Conservation (phyloP, 331 rosid species). For the Stylosanthes scabra region DNA sequence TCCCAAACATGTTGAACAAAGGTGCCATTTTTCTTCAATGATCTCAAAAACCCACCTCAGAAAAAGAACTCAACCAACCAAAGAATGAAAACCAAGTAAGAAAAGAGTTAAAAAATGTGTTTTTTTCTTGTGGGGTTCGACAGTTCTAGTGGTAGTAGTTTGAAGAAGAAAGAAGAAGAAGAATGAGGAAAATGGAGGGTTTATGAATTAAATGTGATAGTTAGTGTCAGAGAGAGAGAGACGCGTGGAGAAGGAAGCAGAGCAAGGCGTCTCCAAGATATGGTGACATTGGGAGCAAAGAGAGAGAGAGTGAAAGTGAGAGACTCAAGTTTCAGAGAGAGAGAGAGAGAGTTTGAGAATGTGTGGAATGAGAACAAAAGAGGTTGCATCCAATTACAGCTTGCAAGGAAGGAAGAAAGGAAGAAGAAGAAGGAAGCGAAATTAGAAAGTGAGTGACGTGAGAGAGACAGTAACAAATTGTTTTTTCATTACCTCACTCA, state of each 20-base stretch:
- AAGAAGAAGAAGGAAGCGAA: conserved; percentile 24
- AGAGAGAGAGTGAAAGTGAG: not conserved
- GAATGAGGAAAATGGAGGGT: not conserved
- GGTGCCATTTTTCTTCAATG: conserved; percentile 58
- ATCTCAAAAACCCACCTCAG: conserved; percentile 40
- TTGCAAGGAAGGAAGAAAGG: conserved; percentile 47
- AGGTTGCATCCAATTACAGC: conserved; percentile 63
- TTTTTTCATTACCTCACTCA: no score
- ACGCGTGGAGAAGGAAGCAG: conserved; percentile 57
- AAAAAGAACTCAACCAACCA: not conserved
- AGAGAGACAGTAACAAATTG: no score
- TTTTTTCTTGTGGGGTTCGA: not conserved
- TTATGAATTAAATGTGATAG: conserved; percentile 56
- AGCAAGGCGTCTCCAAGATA: conserved; percentile 48
- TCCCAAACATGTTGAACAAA: conserved; percentile 67
- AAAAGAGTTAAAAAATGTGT: not conserved
- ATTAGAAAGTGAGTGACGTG: not conserved
- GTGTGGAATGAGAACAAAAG: conserved; percentile 42
- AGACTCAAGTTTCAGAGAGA: not conserved
- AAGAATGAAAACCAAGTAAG: not conserved
- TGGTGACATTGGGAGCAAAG: conserved; percentile 56
- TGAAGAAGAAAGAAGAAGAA: not conserved
- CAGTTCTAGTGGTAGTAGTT: not conserved
- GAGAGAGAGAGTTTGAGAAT: not conserved
- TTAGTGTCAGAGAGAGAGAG: conserved; percentile 38